These are phyloP conservation scores for Podospora comata DNA, from an alignment of 495 filamentous ascomycete genomes.

Conservation along the genomic window DNA sequence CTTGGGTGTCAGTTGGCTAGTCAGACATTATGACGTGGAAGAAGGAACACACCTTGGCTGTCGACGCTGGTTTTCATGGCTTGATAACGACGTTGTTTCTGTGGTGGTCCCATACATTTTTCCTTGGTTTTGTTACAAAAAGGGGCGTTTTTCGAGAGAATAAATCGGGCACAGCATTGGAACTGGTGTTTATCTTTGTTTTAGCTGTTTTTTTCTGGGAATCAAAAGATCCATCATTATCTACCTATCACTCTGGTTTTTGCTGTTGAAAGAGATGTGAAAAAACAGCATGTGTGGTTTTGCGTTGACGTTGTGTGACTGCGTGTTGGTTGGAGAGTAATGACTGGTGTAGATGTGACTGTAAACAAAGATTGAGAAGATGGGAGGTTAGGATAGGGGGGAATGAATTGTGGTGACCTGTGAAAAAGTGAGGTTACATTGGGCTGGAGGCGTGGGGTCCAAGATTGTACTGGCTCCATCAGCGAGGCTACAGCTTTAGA, in stretches of 20 bases:
- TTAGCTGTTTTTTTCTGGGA: not conserved
- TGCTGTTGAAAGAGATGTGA: not conserved
- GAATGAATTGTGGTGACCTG: not conserved
- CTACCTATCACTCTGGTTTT: not conserved
- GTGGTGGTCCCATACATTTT: not conserved
- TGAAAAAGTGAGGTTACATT: not conserved
- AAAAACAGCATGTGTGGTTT: not conserved
- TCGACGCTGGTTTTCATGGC: not conserved
- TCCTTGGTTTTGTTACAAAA: not conserved
- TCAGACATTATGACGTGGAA: not conserved
- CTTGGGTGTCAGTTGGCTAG: not conserved
- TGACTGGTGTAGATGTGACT: not conserved
- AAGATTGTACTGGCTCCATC: not conserved
- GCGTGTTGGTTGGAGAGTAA: not conserved
- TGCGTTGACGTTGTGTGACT: not conserved
- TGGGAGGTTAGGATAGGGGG: not conserved
- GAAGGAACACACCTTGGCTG: not conserved
- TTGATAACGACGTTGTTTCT: not conserved
- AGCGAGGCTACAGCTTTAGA: not conserved
- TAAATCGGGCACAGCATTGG: not conserved
- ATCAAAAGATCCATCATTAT: not conserved
- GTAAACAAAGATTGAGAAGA: not conserved
- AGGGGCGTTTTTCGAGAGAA: not conserved
- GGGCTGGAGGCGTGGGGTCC: not conserved
- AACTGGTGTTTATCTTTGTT: not conserved